These are phyloP conservation scores for Reticulomyxa filosa DNA, from an alignment of 78 protist species.

Conservation along the genomic window DNA sequence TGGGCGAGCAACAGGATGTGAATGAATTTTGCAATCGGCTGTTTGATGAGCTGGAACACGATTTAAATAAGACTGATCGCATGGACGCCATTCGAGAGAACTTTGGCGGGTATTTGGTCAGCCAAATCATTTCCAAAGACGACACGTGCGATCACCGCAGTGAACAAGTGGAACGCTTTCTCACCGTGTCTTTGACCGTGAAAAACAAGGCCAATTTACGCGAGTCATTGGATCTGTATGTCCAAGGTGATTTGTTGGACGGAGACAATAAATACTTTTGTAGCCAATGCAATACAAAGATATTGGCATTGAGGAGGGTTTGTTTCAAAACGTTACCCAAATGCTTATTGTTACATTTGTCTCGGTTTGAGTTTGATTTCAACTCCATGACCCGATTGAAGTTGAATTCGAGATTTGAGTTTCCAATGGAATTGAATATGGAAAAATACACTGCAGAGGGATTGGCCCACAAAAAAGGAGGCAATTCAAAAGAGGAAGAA, in stretches of 20 bases:
- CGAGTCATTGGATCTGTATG: slow-evolving; percentile 48
- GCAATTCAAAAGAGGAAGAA: too few species aligned
- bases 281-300: slow-evolving; percentile 52
- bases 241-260: slow-evolving; percentile 53
- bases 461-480: too few species aligned
- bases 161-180: too few species aligned
- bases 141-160: too few species aligned
- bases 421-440: slow-evolving; percentile 19
- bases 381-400: slow-evolving; percentile 39
- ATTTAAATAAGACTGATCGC: too few species aligned
- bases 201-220: slow-evolving; percentile 35
- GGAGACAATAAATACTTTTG: slow-evolving; percentile 69
- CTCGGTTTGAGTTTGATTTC: slow-evolving; percentile 79
- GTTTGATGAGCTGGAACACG: too few species aligned
- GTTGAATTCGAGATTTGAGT: slow-evolving; percentile 42
- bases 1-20: too few species aligned
- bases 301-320: slow-evolving; percentile 51
- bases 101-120: too few species aligned
- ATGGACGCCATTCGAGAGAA: too few species aligned
- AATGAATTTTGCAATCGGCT: too few species aligned
- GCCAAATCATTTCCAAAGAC: too few species aligned
- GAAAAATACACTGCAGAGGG: too few species aligned
- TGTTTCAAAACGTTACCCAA: slow-evolving; percentile 63
- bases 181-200: slow-evolving; percentile 23
- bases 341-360: slow-evolving; percentile 67